These are phyloP conservation scores for Candida rishiriensis DNA, from an alignment of 805 yeast species.

Conservation along the genomic window DNA sequence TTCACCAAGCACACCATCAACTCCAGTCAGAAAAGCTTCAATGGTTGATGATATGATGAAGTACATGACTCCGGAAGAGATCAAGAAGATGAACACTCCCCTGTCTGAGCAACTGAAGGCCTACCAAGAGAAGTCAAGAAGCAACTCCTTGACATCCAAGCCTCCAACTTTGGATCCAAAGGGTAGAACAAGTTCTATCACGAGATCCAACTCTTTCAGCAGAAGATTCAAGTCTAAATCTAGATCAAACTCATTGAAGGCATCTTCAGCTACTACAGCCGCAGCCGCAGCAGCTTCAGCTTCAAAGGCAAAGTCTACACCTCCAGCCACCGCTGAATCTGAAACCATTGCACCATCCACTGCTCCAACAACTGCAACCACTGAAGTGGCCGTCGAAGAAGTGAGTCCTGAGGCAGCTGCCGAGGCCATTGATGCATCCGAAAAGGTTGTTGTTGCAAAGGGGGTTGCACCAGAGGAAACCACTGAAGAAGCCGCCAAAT, in stretches of 20 bases:
- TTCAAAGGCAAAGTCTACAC: slow-evolving; percentile 4
- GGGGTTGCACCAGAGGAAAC: not conserved
- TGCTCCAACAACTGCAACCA: slow-evolving; percentile 4
- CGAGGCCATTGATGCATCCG: slow-evolving; percentile 6
- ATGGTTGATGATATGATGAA: slow-evolving; percentile 31
- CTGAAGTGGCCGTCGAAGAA: not conserved
- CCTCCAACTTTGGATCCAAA: slow-evolving; percentile 30
- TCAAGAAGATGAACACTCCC: slow-evolving; percentile 27
- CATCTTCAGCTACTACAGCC: slow-evolving; percentile 29
- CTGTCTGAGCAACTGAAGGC: slow-evolving; percentile 23
- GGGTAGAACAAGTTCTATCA: slow-evolving; percentile 22
- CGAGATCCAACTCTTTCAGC: slow-evolving; percentile 16
- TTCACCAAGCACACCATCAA: slow-evolving; percentile 2
- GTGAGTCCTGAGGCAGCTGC: not conserved
- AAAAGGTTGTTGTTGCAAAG: no score
- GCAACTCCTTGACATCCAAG: slow-evolving; percentile 43
- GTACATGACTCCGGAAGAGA: slow-evolving; percentile 23
- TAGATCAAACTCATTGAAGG: slow-evolving; percentile 21
- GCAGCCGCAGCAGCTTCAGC: slow-evolving; percentile 31
- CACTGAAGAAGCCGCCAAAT: slow-evolving; percentile 6
- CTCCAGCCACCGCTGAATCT: slow-evolving; percentile 6
- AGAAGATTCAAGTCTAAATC: slow-evolving; percentile 15
- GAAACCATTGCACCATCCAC: slow-evolving; percentile 2
- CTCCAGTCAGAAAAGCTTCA: slow-evolving; percentile 22
- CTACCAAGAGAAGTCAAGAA: slow-evolving; percentile 30